A percentile compares a stretch with the other conserved stretches of the same genome.
phyloP scores from a whole-genome alignment of 495 filamentous ascomycete genomes.

The Neurospora tetraspora region DNA sequence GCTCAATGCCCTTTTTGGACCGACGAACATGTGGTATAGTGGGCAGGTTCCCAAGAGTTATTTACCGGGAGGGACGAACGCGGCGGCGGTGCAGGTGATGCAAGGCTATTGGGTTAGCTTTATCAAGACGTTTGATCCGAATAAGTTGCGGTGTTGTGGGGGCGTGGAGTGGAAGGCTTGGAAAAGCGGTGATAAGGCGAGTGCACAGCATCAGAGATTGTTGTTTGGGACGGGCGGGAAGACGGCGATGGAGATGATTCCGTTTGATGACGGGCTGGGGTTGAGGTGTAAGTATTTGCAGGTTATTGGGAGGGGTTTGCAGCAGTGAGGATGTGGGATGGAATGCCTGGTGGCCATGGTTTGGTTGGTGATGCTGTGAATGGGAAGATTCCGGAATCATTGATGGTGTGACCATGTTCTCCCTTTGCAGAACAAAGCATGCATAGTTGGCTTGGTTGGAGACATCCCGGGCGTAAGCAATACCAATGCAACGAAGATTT shows the following conservation, averaged over 20 bases:
- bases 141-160: conserved; percentile 26
- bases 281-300: conserved; percentile 43
- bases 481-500: background rate
- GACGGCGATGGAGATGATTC: conserved; percentile 41
- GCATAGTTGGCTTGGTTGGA: background rate
- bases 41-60: conserved; percentile 43
- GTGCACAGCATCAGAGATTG: conserved; percentile 30
- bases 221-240: conserved; percentile 46
- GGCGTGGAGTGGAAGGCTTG: conserved; percentile 23
- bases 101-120: conserved; percentile 64
- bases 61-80: conserved; percentile 35
- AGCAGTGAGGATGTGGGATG: background rate
- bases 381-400: background rate
- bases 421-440: background rate
- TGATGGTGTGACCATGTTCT: background rate
- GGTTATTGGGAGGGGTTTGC: background rate
- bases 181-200: conserved; percentile 2
- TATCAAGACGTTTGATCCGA: conserved; percentile 54
- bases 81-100: conserved; percentile 43
- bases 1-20: conserved; percentile 50
- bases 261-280: conserved; percentile 33
- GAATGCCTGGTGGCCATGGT: background rate
- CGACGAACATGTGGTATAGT: conserved; percentile 10
- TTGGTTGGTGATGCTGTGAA: background rate
- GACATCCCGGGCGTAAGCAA: background rate